Evolutionary conservation across 1,284 basidiomycete species (phyloP).

Genomic region (Pseudozyma hubeiensis): DNA sequence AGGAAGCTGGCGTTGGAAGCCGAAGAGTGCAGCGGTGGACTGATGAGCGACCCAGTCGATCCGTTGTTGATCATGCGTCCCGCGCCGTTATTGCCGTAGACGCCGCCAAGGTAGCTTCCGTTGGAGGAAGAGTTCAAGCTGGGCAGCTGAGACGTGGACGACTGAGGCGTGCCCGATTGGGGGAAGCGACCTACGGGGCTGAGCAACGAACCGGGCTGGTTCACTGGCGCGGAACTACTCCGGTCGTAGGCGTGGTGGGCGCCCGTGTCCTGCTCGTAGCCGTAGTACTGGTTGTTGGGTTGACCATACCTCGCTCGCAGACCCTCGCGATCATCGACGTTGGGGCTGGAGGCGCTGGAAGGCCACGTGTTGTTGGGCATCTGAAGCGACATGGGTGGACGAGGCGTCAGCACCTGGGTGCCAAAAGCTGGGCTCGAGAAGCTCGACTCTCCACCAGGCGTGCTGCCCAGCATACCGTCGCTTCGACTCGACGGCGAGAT

Average conservation of each 20-base stretch:
- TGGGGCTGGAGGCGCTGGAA: conserved; percentile 20
- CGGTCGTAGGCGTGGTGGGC: conserved; percentile 44
- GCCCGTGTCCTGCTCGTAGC: conserved; percentile 36
- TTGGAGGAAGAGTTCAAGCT: conserved; percentile 25
- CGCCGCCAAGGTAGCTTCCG: conserved; percentile 38
- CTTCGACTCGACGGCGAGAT: conserved; percentile 36
- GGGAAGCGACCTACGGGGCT: conserved; percentile 41
- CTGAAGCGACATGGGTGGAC: conserved; percentile 44
- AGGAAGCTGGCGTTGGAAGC: conserved; percentile 33
- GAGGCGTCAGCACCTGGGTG: conserved; percentile 28
- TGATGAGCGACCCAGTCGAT: conserved; percentile 35
- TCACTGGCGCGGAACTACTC: conserved; percentile 37
- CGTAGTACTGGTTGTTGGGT: conserved; percentile 31
- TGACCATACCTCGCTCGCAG: conserved; percentile 33
- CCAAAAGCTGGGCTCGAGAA: conserved; percentile 45
- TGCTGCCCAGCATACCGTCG: conserved; percentile 41
- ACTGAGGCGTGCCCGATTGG: conserved; percentile 25
- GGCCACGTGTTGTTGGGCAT: conserved; percentile 41
- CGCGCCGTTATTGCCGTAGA: conserved; percentile 25
- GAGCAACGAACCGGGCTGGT: conserved; percentile 35
- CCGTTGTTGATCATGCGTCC: conserved; percentile 18
- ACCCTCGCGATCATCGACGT: conserved; percentile 41
- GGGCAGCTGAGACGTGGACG: conserved; percentile 40
- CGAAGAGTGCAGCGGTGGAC: conserved; percentile 38
- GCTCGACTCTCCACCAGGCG: conserved; percentile 34